Evolutionary conservation across 345 rosid species (phyloP), one percentile per base, ranked within the genome.

Genomic region (Camelina neglecta): DNA sequence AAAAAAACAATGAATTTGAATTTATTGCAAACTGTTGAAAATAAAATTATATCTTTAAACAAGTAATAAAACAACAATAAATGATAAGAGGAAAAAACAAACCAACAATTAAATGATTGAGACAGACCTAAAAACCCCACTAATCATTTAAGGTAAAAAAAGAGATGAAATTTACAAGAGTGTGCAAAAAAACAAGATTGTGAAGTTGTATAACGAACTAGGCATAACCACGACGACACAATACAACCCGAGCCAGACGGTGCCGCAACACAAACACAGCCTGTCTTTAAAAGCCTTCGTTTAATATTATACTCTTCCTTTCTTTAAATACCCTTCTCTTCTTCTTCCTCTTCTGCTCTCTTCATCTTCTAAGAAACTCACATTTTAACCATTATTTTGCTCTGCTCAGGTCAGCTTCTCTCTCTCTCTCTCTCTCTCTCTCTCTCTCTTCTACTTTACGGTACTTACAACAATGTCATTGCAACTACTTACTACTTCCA

Each of bases 271-370:
- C 75, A 76, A 35, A 49, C 54, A 68, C 76, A 71, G 62, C 67
- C 81, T 77, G 76, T 77, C 67, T 65, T 44, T 29, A 47, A 15
- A 13, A 15, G 2, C 59, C 35, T 63, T 56, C 21, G 23, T 16
- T 44, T 54, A 8, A 9, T 67, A 67, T 57, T 69, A 44, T 29
- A 5, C 9, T 69, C 48, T 44, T 44, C 15, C 35, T 58, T 55
- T 70, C 80, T 77, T 65, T 77, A 77, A 57, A 77, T 71, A 77
- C 67, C 18, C 68, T 65, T 65, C n/a, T 63, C 67, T 51, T 20
- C 75, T 76, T 70, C 80, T 8, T 64, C 72, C 8, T 55, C 66
- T 33, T 71, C 70, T 38, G 49, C 65, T 47, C 75, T 76, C 75
- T 70, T 45, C 72, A 39, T 71, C 76, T 71, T 77, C 67, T 38